These are phyloP conservation scores for Saccharomyces kudriavzevii DNA, from an alignment of 805 yeast genomes.

Conservation along the genomic window DNA sequence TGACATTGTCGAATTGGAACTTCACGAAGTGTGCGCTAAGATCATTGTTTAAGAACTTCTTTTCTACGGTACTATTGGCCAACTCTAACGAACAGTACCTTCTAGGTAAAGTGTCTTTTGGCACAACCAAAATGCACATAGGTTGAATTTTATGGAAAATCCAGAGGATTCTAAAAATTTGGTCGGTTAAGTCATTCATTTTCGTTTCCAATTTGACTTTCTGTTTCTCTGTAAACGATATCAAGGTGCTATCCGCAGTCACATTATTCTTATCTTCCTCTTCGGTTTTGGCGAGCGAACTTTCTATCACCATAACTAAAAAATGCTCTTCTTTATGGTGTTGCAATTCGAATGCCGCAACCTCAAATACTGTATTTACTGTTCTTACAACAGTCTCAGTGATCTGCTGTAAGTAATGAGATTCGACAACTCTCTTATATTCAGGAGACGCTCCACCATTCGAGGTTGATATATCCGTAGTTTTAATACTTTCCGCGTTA, in stretches of 20 bases:
- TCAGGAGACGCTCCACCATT: not conserved
- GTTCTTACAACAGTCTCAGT: constrained; percentile 76
- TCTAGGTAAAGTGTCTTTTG: constrained; percentile 75
- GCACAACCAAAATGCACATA: constrained; percentile 73
- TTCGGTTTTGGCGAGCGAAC: constrained; percentile 38
- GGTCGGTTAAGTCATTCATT: constrained; percentile 29
- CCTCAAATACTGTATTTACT: constrained; percentile 75
- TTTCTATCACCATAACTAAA: constrained; percentile 80
- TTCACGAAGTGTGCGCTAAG: constrained; percentile 74
- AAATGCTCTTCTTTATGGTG: constrained; percentile 54
- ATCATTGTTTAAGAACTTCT: constrained; percentile 72
- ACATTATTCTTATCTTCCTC: not conserved
- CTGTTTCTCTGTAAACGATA: constrained; percentile 7
- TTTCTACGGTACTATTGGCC: constrained; percentile 79
- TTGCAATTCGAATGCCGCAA: constrained; percentile 72
- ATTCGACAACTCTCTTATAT: constrained; percentile 24
- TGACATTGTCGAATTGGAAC: constrained; percentile 40
- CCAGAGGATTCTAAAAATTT: constrained; percentile 31
- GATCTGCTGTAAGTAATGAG: constrained; percentile 78
- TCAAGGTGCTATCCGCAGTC: constrained; percentile 5
- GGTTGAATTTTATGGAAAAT: constrained; percentile 64
- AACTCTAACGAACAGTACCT: constrained; percentile 70
- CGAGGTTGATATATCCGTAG: not conserved
- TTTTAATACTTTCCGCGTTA: not conserved
- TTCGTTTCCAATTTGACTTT: constrained; percentile 19